These are phyloP conservation scores for Silene noctiflora DNA, from an alignment of 179 eudicot genomes.

Conservation along the genomic window DNA sequence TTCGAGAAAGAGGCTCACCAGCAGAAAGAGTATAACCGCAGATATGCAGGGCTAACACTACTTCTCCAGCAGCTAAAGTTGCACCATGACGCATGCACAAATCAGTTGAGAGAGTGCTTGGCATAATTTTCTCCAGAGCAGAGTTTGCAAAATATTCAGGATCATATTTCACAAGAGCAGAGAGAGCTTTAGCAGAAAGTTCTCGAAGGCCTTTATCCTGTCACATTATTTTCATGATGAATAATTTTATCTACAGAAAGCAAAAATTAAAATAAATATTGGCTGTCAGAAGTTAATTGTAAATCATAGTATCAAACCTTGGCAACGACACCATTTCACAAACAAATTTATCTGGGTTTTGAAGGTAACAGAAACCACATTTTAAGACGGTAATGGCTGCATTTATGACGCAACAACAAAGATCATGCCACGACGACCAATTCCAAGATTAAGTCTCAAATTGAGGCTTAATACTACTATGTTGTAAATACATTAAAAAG, in stretches of 20 bases:
- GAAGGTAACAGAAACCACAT: not conserved
- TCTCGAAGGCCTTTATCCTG: constrained; percentile 97
- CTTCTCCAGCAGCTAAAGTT: constrained; percentile 88
- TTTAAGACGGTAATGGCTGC: not conserved
- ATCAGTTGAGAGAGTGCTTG: constrained; percentile 89
- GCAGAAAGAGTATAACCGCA: constrained; percentile 56
- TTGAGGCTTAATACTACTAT: not conserved
- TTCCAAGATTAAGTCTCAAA: not conserved
- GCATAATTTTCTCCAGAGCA: constrained; percentile 65
- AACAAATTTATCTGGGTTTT: not conserved
- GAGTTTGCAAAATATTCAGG: constrained; percentile 67
- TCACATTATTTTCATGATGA: constrained; percentile 5
- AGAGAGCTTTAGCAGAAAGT: constrained; percentile 84
- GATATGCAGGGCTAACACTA: constrained; percentile 64
- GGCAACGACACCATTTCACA: not conserved
- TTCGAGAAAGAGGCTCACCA: constrained; percentile 44
- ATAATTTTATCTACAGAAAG: not conserved
- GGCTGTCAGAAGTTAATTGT: not conserved
- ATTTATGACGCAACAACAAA: not conserved
- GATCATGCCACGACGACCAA: not conserved
- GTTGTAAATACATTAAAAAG: not conserved
- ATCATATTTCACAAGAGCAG: constrained; percentile 78
- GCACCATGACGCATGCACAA: constrained; percentile 98
- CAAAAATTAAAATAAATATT: not conserved
- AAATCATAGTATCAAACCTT: not conserved